Evolutionary conservation across 345 rosid genomes (phyloP), one percentile per base, ranked within the genome.

Genomic region (Firmiana major): DNA sequence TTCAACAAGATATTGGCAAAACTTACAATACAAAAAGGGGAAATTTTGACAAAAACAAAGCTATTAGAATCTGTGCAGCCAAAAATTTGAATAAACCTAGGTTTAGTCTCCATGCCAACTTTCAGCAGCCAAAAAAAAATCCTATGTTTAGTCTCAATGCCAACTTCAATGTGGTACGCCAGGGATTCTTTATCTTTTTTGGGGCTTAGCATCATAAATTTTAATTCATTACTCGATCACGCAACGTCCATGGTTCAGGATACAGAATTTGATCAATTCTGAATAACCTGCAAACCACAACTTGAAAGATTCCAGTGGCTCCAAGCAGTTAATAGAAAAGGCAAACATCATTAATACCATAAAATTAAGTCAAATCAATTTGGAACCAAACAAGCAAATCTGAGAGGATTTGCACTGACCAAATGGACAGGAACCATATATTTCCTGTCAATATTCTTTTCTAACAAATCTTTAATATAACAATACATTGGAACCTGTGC

Each of bases 281-380:
- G 81, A 80, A 38, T 45, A 62, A 81, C 66, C 86, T 66, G 77
- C 82, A 79, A 78, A 58, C 57, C n/a, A 70, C 55, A 75, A 71
- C 73, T 77, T 22, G 7, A 69, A 70, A 62, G 64, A 58, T 46
- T 75, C 78, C 42, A 77, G 59, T 64, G 53, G 68, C 73, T 74
- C 78, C 71, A 68, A 42, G 71, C 65, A 71, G 80, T 78, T 53
- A 54, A 45, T 71, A 28, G 43, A 71, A 34, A 62, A 22, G 73
- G 21, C 57, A 24, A 82, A 63, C 69, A 75, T 55, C 59, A 63
- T 73, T 71, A 71, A 74, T 24, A 71, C 84, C 82, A 26, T 34
- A 36, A 62, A 74, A 63, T 73, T 24, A 49, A 45, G 67, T 75
- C 73, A 77, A 79, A 59, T 73, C 46, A 75, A 72, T 72, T 79